phyloP scores from a whole-genome alignment of 139 green algal genomes.

The Asterochloris sp. region DNA sequence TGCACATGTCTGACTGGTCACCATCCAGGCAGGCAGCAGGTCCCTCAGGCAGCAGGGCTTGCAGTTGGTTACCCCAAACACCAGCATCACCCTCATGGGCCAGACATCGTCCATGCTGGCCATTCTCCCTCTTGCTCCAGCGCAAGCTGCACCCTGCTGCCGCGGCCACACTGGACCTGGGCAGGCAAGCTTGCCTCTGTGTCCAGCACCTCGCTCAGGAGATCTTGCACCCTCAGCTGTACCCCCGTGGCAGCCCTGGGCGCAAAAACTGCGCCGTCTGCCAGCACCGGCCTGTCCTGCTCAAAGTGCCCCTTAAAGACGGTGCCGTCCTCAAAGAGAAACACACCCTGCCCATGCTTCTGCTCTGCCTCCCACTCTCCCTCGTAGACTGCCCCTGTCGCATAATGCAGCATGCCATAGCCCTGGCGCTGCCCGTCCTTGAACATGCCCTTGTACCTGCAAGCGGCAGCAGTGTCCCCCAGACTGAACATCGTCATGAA shows the following conservation, averaged over 20 bases:
- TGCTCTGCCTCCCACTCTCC: constrained; percentile 34
- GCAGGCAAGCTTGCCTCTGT: background rate
- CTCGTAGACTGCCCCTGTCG: constrained; percentile 55
- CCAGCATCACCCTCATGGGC: too few species aligned
- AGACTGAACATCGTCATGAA: too few species aligned
- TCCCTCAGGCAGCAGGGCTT: too few species aligned
- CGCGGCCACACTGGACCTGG: too few species aligned
- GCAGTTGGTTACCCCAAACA: too few species aligned
- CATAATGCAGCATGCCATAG: constrained; percentile 59
- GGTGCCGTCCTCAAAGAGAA: constrained; percentile 47
- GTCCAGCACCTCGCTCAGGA: constrained; percentile 40
- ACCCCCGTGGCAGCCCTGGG: constrained; percentile 19
- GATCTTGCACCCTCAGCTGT: constrained; percentile 48
- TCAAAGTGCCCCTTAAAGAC: constrained; percentile 45
- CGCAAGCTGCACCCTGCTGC: too few species aligned
- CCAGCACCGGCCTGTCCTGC: constrained; percentile 45
- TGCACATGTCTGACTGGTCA: too few species aligned
- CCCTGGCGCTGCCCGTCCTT: constrained; percentile 46
- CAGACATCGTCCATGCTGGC: too few species aligned
- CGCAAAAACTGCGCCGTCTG: constrained; percentile 28
- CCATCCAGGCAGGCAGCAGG: too few species aligned
- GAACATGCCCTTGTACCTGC: constrained; percentile 62
- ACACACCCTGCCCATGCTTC: constrained; percentile 37
- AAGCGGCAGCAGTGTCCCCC: background rate
- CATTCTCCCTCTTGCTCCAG: too few species aligned